Conservation (phyloP, 1,284 basidiomycete genomes). For the Trametes pubescens region DNA sequence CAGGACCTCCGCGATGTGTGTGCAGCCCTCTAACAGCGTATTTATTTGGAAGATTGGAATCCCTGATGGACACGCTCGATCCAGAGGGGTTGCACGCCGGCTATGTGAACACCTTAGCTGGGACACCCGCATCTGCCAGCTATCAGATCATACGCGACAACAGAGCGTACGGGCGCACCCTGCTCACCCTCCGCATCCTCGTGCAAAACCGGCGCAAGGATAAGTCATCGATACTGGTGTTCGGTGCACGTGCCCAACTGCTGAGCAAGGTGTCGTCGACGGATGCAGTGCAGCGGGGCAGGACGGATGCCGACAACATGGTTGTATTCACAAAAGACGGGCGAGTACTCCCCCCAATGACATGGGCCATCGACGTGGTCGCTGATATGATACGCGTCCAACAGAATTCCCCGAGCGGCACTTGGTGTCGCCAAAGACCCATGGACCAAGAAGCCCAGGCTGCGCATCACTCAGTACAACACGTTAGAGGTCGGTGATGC, state of each 20-base stretch:
- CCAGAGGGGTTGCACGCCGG: not conserved
- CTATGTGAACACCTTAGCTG: not conserved
- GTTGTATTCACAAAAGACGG: too few relatives aligned
- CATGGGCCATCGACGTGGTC: too few relatives aligned
- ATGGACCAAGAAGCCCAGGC: too few relatives aligned
- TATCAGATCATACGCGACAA: constrained; percentile 14
- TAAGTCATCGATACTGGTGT: constrained; percentile 16
- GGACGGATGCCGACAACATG: constrained; percentile 16
- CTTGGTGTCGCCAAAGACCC: too few relatives aligned
- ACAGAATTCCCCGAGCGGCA: too few relatives aligned
- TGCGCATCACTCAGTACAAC: too few relatives aligned
- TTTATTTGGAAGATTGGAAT: constrained; percentile 10
- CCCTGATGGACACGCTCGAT: constrained; percentile 3
- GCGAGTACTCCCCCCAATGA: too few relatives aligned
- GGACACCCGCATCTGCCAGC: constrained; percentile 3
- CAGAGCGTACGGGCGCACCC: constrained; percentile 17
- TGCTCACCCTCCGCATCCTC: constrained; percentile 19
- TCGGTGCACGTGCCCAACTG: constrained; percentile 19
- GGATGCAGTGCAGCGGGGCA: constrained; percentile 1
- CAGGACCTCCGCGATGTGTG: too few relatives aligned
- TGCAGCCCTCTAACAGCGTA: not conserved
- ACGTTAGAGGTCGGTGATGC: too few relatives aligned
- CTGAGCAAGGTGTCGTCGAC: constrained; percentile 13
- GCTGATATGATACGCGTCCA: too few relatives aligned
- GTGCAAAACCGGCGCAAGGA: constrained; percentile 31